phyloP scores from a whole-genome alignment of 768 basidiomycete species.

The Lactarius trivialis region DNA sequence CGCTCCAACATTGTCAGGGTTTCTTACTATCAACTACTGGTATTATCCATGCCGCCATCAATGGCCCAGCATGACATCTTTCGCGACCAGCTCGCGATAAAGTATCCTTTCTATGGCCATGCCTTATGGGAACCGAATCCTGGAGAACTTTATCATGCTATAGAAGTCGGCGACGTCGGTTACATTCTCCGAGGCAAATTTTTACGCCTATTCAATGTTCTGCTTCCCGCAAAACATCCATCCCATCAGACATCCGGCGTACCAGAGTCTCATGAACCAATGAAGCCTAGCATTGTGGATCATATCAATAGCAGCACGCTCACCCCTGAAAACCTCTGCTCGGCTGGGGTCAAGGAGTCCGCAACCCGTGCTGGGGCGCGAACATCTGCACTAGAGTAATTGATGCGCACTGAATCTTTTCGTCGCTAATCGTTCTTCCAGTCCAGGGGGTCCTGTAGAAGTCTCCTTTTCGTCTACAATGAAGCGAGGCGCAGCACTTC shows the following conservation, averaged over 20 bases:
- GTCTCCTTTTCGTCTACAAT: background rate
- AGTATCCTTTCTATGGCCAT: background rate
- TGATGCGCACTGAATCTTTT: background rate
- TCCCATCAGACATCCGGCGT: background rate
- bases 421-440: background rate
- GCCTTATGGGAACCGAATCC: conserved; percentile 22
- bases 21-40: background rate
- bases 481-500: background rate
- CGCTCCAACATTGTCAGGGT: background rate
- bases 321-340: background rate
- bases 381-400: background rate
- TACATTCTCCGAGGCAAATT: conserved; percentile 20
- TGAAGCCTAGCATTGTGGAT: background rate
- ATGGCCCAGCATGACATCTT: conserved; percentile 11
- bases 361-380: background rate
- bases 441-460: background rate
- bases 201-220: conserved; percentile 20
- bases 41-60: background rate
- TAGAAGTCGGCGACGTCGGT: conserved; percentile 24
- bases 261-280: conserved; percentile 1
- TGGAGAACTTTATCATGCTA: background rate
- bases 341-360: background rate
- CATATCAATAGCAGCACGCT: background rate
- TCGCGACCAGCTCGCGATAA: conserved; percentile 2
- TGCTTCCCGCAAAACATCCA: conserved; percentile 2